phyloP scores from a whole-genome alignment of 2,329 filamentous ascomycete genomes.

The Rhytidhysteron rufulum region DNA sequence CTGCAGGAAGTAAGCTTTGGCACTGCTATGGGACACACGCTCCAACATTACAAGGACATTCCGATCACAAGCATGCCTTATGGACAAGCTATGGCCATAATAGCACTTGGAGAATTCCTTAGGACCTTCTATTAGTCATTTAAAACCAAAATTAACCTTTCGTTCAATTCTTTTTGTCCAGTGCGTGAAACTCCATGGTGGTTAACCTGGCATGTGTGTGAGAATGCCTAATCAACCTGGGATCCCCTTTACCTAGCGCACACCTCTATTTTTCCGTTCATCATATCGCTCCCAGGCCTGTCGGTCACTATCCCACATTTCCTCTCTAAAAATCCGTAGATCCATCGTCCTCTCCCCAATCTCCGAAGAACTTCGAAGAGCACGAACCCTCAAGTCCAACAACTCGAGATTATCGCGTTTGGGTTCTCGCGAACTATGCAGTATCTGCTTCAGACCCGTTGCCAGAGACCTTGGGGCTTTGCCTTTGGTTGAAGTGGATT shows the following conservation, averaged over 20 bases:
- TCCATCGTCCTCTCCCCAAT: not conserved
- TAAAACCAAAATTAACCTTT: no score
- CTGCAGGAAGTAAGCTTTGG: slow-evolving; percentile 73
- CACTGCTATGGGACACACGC: slow-evolving; percentile 68
- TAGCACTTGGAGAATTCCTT: slow-evolving; percentile 72
- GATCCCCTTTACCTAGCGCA: not conserved
- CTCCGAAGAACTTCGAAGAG: not conserved
- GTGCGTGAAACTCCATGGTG: no score
- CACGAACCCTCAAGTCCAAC: not conserved
- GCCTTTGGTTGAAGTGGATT: no score
- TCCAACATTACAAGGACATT: slow-evolving; percentile 77
- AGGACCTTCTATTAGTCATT: no score
- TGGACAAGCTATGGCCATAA: slow-evolving; percentile 80
- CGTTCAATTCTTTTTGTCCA: no score
- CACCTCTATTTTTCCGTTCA: not conserved
- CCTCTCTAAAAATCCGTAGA: slow-evolving; percentile 1
- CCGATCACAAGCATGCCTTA: slow-evolving; percentile 77
- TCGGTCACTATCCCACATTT: slow-evolving; percentile 1
- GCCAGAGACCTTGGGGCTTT: no score
- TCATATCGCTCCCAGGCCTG: not conserved
- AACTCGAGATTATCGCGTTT: not conserved
- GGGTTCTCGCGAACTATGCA: not conserved
- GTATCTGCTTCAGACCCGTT: not conserved
- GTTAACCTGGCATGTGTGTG: no score
- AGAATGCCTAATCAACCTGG: not conserved